phyloP scores from a whole-genome alignment of 1,284 basidiomycete genomes.

The Sanghuangporus weigelae region DNA sequence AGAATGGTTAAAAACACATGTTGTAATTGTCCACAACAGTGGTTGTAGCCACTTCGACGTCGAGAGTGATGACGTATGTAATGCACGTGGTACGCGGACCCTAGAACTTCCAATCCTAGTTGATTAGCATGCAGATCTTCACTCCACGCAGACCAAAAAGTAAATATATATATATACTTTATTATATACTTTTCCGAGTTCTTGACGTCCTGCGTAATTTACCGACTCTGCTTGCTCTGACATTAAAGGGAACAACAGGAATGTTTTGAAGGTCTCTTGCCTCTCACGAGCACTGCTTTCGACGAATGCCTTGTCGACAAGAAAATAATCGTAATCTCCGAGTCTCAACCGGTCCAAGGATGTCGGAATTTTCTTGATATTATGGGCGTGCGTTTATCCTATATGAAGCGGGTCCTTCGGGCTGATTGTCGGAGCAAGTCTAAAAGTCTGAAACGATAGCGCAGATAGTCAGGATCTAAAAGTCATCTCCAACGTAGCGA shows the following conservation, averaged over 20 bases:
- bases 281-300: too few species aligned
- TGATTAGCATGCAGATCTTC: not conserved
- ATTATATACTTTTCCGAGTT: too few species aligned
- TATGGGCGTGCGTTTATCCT: not conserved
- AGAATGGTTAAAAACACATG: not conserved
- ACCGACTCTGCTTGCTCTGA: too few species aligned
- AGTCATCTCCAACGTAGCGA: not conserved
- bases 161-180: too few species aligned
- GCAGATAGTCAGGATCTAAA: constrained; percentile 2
- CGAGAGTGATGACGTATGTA: not conserved
- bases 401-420: not conserved
- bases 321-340: too few species aligned
- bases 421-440: not conserved
- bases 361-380: not conserved
- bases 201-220: too few species aligned
- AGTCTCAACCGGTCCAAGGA: too few species aligned
- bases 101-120: not conserved
- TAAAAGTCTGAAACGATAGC: constrained; percentile 4
- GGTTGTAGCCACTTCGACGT: not conserved
- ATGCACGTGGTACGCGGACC: not conserved
- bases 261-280: too few species aligned
- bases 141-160: too few species aligned
- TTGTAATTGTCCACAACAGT: not conserved
- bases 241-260: too few species aligned
- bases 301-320: too few species aligned